Evolutionary conservation across 345 rosid species (phyloP).

Genomic region (Lagerstroemia speciosa): DNA sequence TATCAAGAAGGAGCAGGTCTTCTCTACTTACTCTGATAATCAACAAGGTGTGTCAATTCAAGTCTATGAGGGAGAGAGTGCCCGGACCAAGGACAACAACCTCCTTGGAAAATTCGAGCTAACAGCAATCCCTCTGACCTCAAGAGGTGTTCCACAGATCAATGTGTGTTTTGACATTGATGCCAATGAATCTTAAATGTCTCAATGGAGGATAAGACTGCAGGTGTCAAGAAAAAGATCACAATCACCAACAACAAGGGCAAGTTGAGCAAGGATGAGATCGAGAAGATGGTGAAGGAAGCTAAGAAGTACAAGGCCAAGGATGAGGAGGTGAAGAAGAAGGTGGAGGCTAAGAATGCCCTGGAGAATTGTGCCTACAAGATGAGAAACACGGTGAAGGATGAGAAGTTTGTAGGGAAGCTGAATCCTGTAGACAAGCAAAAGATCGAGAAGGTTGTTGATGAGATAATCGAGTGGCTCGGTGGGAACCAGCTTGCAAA

Average conservation of each 20-base stretch:
- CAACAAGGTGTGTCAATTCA: slow-evolving; percentile 24
- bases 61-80: slow-evolving; percentile 28
- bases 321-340: slow-evolving; percentile 29
- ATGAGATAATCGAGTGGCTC: slow-evolving; percentile 20
- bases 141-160: slow-evolving; percentile 26
- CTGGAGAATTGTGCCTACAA: slow-evolving; percentile 23
- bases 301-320: slow-evolving; percentile 24
- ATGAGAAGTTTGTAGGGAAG: slow-evolving; percentile 19
- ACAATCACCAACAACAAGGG: slow-evolving; percentile 29
- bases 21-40: slow-evolving; percentile 21
- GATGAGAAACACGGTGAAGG: slow-evolving; percentile 23
- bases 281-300: slow-evolving; percentile 28
- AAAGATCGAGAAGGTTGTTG: slow-evolving; percentile 25
- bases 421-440: slow-evolving; percentile 16
- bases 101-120: slow-evolving; percentile 23
- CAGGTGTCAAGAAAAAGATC: slow-evolving; percentile 24
- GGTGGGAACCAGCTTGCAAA: slow-evolving; percentile 26
- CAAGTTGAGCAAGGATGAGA: slow-evolving; percentile 26
- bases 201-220: slow-evolving; percentile 24
- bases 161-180: slow-evolving; percentile 22
- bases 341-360: slow-evolving; percentile 25
- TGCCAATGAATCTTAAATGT: slow-evolving; percentile 25
- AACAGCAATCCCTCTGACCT: slow-evolving; percentile 24
- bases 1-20: slow-evolving; percentile 27
- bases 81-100: slow-evolving; percentile 25